Evolutionary conservation across 192 early-diverging fungal genomes (phyloP), one percentile per base, ranked within the genome.

Genomic region (Coemansia sp.): DNA sequence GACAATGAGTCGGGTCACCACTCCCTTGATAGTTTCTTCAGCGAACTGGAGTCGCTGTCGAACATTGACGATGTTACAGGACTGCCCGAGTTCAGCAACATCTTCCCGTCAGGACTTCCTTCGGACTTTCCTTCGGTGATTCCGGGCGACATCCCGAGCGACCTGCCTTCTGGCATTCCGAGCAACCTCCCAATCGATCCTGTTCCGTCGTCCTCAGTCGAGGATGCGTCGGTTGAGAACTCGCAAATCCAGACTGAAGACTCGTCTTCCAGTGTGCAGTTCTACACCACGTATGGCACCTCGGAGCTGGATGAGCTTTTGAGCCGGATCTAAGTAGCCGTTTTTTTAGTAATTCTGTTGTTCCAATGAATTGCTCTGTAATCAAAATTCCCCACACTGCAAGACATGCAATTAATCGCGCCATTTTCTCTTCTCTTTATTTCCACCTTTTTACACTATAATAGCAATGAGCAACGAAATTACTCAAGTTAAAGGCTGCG

Each of bases 401-500:
- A 34, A 34, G 1, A 34, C 7, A 34, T 34, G 31, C 31, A 34
- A 34, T 34, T 52, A 14, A 52, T 25, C 9, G 50, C 50, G 50
- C 50, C 50, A 52, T 28, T 54, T 25, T 53, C 15, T 25, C 26
- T 20, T 14, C 26, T 26, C 52, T 28, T 15, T 31, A 25, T 54
- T 54, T n/a, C 40, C 40, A 12, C 12, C 34, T 54, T n/a, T 51
- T 51, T 15, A 31, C 14, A 44, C 40, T 44, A 44, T 5, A n/a
- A 12, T 15, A 61, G 19, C 48, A 19, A 66, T 59, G 64, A 52
- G 37, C 10, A 28, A 19, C 10, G 57, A 66, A 28, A 78, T 78
- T 38, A 38, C 75, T 1, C 70, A 78, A 40, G 75, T 78, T 15
- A 66, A 78, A 1, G 76, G 76, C 26, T 79, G 76, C 22, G 37